These are phyloP conservation scores for Pseudopyricularia cyperi DNA, from an alignment of 2,329 filamentous ascomycete species.

Conservation along the genomic window DNA sequence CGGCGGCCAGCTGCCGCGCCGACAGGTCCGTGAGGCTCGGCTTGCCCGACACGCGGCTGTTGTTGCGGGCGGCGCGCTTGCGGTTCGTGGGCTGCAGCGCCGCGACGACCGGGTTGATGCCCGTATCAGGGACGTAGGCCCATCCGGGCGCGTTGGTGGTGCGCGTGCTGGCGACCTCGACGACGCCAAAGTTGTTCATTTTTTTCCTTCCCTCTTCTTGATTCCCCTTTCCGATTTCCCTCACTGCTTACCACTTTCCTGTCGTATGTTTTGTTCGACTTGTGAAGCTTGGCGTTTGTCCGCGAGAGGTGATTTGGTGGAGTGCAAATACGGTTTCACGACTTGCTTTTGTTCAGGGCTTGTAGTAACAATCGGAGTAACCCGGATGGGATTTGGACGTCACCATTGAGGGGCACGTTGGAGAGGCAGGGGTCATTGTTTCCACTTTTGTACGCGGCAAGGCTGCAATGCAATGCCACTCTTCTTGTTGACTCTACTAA, in stretches of 20 bases:
- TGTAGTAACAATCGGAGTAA: too few relatives aligned
- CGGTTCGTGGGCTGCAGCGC: conserved; percentile 41
- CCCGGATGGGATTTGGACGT: neutral
- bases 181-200: conserved; percentile 64
- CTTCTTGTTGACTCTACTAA: too few relatives aligned
- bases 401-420: neutral
- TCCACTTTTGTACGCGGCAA: too few relatives aligned
- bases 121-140: conserved; percentile 78
- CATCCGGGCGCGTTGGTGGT: conserved; percentile 69
- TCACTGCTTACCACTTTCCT: too few relatives aligned
- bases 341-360: too few relatives aligned
- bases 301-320: too few relatives aligned
- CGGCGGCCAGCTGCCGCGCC: conserved; percentile 70
- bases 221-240: too few relatives aligned
- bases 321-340: neutral
- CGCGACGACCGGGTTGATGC: conserved; percentile 37
- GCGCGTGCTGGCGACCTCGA: conserved; percentile 63
- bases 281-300: too few relatives aligned
- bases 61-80: conserved; percentile 53
- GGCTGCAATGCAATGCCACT: too few relatives aligned
- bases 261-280: too few relatives aligned
- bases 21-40: conserved; percentile 51
- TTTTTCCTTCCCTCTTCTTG: neutral
- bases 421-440: neutral
- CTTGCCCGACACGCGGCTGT: neutral